These are phyloP conservation scores for Botrytis squamosa DNA, from an alignment of 2,329 filamentous ascomycete species.

Conservation along the genomic window DNA sequence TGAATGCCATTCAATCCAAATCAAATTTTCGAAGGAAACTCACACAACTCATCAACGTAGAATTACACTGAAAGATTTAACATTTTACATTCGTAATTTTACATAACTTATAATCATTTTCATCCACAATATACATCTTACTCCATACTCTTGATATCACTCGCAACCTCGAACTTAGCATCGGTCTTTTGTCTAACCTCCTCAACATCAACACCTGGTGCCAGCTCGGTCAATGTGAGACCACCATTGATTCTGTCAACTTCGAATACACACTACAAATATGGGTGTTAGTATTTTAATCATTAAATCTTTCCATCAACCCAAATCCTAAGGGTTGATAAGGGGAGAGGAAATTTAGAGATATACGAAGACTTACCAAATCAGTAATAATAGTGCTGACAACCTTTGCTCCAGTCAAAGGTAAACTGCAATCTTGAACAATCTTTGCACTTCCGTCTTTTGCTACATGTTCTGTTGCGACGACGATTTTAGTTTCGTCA, in stretches of 20 bases:
- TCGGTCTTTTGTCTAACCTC: slow-evolving; percentile 69
- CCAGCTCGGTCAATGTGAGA: slow-evolving; percentile 68
- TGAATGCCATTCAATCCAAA: not conserved
- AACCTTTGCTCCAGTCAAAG: slow-evolving; percentile 62
- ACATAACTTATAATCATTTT: not conserved
- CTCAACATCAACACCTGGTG: slow-evolving; percentile 66
- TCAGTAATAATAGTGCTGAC: slow-evolving; percentile 74
- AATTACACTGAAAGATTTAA: not conserved
- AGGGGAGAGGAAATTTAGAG: too few relatives aligned
- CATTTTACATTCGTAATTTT: not conserved
- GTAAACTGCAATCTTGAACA: slow-evolving; percentile 61
- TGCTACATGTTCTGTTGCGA: slow-evolving; percentile 66
- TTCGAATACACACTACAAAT: slow-evolving; percentile 64
- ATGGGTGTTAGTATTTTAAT: not conserved
- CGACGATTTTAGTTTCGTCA: slow-evolving; percentile 68
- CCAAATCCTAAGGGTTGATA: too few relatives aligned
- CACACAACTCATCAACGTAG: not conserved
- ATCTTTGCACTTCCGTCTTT: slow-evolving; percentile 68
- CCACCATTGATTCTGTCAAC: slow-evolving; percentile 61
- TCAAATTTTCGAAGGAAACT: not conserved
- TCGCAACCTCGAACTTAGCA: slow-evolving; percentile 63
- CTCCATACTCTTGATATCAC: slow-evolving; percentile 52
- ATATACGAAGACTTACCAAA: slow-evolving; percentile 51
- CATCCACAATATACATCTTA: slow-evolving; percentile 16
- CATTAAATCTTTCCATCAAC: too few relatives aligned